A percentile compares a stretch with the other conserved stretches of the same genome.
These are phyloP conservation scores for Phialemoniopsis sp. DNA, from an alignment of 2,329 filamentous ascomycete genomes.

Conservation along the genomic window DNA sequence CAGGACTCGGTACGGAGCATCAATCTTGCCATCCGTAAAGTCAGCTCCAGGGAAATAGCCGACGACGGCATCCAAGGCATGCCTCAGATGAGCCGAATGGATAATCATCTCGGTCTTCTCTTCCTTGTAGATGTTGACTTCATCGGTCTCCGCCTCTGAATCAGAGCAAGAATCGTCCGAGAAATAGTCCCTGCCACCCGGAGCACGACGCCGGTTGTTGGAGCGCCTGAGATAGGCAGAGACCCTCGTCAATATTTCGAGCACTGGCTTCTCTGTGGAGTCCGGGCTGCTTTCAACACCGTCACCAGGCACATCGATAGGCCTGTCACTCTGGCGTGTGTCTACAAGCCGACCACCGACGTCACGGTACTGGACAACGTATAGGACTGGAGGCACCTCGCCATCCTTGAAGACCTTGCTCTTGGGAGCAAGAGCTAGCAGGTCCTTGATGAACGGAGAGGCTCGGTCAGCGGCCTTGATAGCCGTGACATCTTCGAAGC, in stretches of 20 bases:
- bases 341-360: conserved; percentile 25
- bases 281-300: conserved; percentile 16
- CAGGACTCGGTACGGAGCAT: conserved; percentile 42
- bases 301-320: conserved; percentile 28
- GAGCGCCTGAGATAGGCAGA: conserved; percentile 15
- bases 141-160: conserved; percentile 8
- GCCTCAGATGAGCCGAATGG: conserved; percentile 38
- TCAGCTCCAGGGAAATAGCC: conserved; percentile 40
- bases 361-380: conserved; percentile 34
- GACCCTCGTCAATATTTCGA: conserved; percentile 39
- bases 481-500: conserved; percentile 23
- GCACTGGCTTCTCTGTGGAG: conserved; percentile 23
- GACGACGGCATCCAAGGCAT: conserved; percentile 42
- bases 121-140: conserved; percentile 18
- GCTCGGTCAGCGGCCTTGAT: background rate
- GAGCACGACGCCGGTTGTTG: background rate
- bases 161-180: conserved; percentile 20
- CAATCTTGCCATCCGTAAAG: conserved; percentile 30
- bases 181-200: conserved; percentile 10
- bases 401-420: conserved; percentile 12
- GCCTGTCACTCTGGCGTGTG: conserved; percentile 27
- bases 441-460: conserved; percentile 1
- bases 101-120: conserved; percentile 35
- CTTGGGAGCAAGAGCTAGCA: background rate
- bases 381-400: conserved; percentile 34